Percentiles rank a stretch among this genome's conserved stretches.
Evolutionary conservation across 2,329 filamentous ascomycete species (phyloP).

Genomic region (Penicillium oxalicum): DNA sequence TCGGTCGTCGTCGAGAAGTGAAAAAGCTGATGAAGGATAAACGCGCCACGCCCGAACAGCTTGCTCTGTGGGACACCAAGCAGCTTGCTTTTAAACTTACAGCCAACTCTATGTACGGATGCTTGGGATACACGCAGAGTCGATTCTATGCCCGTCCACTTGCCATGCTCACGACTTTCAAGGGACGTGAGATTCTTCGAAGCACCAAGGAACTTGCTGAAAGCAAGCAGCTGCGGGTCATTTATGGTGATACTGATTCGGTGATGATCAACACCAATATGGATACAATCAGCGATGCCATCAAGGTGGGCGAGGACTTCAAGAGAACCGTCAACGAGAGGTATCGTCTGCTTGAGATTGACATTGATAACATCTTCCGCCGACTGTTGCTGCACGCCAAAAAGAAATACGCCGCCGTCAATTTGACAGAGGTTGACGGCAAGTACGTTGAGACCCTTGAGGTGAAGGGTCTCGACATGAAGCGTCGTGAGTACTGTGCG

Average conservation of each 20-base stretch:
- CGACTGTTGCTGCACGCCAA: constrained; percentile 91
- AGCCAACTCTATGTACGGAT: constrained; percentile 99
- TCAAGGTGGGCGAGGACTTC: constrained; percentile 90
- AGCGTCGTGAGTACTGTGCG: constrained; percentile 90
- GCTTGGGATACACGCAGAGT: constrained; percentile 92
- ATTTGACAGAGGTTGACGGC: constrained; percentile 80
- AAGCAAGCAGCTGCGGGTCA: constrained; percentile 83
- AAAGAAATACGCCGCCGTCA: constrained; percentile 98
- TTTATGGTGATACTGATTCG: constrained; percentile 97
- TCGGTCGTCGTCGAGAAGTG: constrained; percentile 81
- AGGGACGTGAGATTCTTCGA: constrained; percentile 92
- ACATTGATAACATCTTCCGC: constrained; percentile 96
- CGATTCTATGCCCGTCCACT: constrained; percentile 94
- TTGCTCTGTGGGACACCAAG: constrained; percentile 96
- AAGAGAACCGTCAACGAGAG: constrained; percentile 91
- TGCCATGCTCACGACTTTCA: constrained; percentile 92
- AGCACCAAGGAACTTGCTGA: constrained; percentile 96
- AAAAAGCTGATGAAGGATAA: constrained; percentile 97
- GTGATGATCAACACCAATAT: constrained; percentile 99
- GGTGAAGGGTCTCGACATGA: constrained; percentile 98
- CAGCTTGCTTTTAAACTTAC: constrained; percentile 94
- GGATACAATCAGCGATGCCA: constrained; percentile 81
- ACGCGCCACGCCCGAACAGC: constrained; percentile 73
- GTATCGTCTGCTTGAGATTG: constrained; percentile 89
- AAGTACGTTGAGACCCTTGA: constrained; percentile 93